Evolutionary conservation across 2,329 filamentous ascomycete species (phyloP).

Genomic region (Neoascochyta sp.): DNA sequence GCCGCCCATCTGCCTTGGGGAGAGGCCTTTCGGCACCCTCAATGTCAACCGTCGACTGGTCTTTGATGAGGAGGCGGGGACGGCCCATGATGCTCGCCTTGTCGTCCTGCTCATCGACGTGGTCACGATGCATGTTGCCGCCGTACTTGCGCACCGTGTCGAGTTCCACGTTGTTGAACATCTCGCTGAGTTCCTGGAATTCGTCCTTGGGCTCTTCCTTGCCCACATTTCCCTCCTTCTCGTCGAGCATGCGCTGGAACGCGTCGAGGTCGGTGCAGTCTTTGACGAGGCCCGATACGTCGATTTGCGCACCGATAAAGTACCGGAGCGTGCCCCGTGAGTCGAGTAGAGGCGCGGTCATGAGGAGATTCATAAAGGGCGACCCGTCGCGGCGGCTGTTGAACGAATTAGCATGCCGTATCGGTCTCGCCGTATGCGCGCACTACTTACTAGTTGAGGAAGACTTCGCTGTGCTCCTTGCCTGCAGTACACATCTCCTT

Average conservation of each 20-base stretch:
- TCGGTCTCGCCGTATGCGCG: neutral
- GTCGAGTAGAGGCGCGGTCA: slow-evolving; percentile 69
- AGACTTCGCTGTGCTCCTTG: slow-evolving; percentile 69
- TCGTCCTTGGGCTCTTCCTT: slow-evolving; percentile 52
- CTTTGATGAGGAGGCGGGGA: slow-evolving; percentile 49
- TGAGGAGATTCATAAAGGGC: slow-evolving; percentile 72
- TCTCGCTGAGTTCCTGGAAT: slow-evolving; percentile 63
- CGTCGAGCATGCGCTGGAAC: slow-evolving; percentile 49
- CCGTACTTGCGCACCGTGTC: slow-evolving; percentile 61
- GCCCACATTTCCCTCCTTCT: slow-evolving; percentile 30
- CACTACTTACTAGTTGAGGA: slow-evolving; percentile 64
- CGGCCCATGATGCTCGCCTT: slow-evolving; percentile 30
- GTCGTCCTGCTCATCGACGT: slow-evolving; percentile 48
- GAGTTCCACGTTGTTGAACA: slow-evolving; percentile 66
- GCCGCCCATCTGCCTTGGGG: slow-evolving; percentile 21
- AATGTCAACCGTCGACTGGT: slow-evolving; percentile 38
- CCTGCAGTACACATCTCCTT: slow-evolving; percentile 58
- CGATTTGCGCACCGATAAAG: slow-evolving; percentile 69
- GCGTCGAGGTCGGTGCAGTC: slow-evolving; percentile 64
- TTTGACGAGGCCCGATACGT: slow-evolving; percentile 65
- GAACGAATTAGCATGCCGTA: slow-evolving; percentile 9
- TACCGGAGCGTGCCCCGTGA: slow-evolving; percentile 64
- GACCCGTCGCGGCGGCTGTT: slow-evolving; percentile 66
- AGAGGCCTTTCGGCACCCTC: slow-evolving; percentile 13
- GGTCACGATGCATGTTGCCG: slow-evolving; percentile 59